Conservation (phyloP, 176 grass and related monocot genomes). For the Bonia amplexicaulis region DNA sequence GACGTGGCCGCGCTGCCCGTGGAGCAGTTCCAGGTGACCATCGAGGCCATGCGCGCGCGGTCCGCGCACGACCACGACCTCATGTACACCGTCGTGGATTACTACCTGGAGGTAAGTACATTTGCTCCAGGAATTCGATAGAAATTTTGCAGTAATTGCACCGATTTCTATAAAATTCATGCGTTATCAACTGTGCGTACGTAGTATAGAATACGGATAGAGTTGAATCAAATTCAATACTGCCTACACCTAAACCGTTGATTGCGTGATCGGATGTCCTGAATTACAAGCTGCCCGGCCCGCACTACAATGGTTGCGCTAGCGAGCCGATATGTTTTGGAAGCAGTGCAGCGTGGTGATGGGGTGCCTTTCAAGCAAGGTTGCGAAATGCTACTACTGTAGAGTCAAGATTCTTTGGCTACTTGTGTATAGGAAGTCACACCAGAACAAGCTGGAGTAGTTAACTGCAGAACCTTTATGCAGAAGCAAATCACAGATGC, state of each 20-base stretch:
- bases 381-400: too few relatives aligned
- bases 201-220: too few relatives aligned
- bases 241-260: neutral
- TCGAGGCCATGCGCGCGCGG: conserved; percentile 60
- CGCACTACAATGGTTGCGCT: neutral
- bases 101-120: conserved; percentile 66
- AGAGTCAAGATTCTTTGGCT: neutral
- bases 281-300: neutral
- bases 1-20: conserved; percentile 48
- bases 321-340: neutral
- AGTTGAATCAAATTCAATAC: neutral
- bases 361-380: neutral
- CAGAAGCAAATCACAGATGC: neutral
- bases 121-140: neutral
- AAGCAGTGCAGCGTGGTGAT: neutral
- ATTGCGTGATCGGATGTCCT: neutral
- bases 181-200: neutral
- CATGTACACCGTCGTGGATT: conserved; percentile 72
- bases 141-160: neutral
- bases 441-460: neutral
- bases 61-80: conserved; percentile 73
- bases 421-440: neutral
- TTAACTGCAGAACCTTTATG: neutral
- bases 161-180: neutral
- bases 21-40: conserved; percentile 44